Evolutionary conservation across 306 rosid species (phyloP).

Genomic region (Cucumis sativus): DNA sequence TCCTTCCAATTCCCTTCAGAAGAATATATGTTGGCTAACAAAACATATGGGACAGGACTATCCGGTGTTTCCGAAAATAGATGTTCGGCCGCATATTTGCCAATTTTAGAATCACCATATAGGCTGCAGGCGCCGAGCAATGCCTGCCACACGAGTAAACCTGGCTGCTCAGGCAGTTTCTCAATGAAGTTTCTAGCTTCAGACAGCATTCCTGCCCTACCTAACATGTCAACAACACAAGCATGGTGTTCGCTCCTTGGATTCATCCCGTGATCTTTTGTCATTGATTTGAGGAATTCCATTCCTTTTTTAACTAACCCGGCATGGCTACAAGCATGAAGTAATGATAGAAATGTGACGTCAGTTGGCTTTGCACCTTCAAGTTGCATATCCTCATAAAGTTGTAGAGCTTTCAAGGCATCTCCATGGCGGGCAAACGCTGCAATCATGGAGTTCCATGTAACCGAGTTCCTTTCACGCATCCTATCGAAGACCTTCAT

Average conservation of each 20-base stretch:
- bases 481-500: constrained; percentile 37
- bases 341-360: constrained; percentile 69
- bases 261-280: constrained; percentile 41
- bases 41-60: constrained; percentile 52
- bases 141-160: constrained; percentile 73
- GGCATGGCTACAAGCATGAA: constrained; percentile 83
- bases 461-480: constrained; percentile 45
- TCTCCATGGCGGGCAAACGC: constrained; percentile 84
- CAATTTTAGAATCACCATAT: constrained; percentile 53
- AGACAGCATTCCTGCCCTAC: constrained; percentile 62
- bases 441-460: constrained; percentile 88
- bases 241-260: constrained; percentile 73
- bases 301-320: constrained; percentile 73
- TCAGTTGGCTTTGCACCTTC: constrained; percentile 48
- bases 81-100: constrained; percentile 61
- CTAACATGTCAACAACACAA: constrained; percentile 83
- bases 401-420: constrained; percentile 43
- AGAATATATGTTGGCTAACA: constrained; percentile 83
- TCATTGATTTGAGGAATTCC: constrained; percentile 60
- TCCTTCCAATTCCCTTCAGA: constrained; percentile 76
- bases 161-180: constrained; percentile 37
- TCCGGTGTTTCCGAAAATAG: constrained; percentile 42
- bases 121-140: constrained; percentile 84
- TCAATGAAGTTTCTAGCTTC: constrained; percentile 57
- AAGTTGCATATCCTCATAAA: constrained; percentile 48